These are phyloP conservation scores for Rhizopogon vinicolor DNA, from an alignment of 768 basidiomycete species.

Conservation along the genomic window DNA sequence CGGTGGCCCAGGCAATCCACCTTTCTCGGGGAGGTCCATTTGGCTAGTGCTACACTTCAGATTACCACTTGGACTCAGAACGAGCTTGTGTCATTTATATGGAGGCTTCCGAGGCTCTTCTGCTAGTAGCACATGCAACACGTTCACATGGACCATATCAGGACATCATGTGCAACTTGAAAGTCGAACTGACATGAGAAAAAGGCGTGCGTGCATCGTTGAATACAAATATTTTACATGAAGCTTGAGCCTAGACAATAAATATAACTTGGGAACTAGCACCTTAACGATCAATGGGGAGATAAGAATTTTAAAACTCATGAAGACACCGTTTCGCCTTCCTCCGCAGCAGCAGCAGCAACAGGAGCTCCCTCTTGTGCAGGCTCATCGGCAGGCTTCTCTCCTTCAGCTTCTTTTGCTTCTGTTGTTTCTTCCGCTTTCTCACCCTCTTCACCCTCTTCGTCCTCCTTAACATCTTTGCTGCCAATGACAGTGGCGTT, in stretches of 20 bases:
- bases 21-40: not conserved
- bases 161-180: too few relatives aligned
- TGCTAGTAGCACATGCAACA: too few relatives aligned
- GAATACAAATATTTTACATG: too few relatives aligned
- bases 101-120: too few relatives aligned
- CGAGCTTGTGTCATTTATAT: too few relatives aligned
- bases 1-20: not conserved
- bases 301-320: constrained; percentile 3
- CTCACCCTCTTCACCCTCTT: constrained; percentile 24
- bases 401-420: constrained; percentile 15
- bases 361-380: constrained; percentile 14
- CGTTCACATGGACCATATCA: too few relatives aligned
- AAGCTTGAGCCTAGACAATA: not conserved
- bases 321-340: constrained; percentile 7
- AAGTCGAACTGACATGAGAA: too few relatives aligned
- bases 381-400: constrained; percentile 20
- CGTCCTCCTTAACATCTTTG: constrained; percentile 44
- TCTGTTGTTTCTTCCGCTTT: constrained; percentile 24
- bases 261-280: not conserved
- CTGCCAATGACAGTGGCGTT: constrained; percentile 76
- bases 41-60: too few relatives aligned
- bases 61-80: too few relatives aligned
- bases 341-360: constrained; percentile 13
- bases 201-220: too few relatives aligned
- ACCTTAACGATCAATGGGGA: not conserved